phyloP scores from a whole-genome alignment of 164 flowering plant species.

The Annona cherimola region DNA sequence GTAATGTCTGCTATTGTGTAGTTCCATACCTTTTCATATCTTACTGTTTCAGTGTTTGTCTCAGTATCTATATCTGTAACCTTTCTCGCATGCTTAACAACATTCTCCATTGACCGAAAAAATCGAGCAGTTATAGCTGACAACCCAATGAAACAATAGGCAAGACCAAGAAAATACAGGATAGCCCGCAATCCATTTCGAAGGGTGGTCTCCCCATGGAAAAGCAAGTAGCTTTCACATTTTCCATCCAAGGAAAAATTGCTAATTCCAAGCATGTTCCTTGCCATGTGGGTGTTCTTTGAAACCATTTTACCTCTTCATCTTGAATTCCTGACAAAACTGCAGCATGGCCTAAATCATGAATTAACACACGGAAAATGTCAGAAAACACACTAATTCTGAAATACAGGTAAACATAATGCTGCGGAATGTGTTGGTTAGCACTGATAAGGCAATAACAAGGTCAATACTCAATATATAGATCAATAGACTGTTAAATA shows the following conservation, averaged over 20 bases:
- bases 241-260: conserved; percentile 24
- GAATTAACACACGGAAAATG: neutral
- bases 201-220: conserved; percentile 45
- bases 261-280: conserved; percentile 14
- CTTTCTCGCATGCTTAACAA: conserved; percentile 73
- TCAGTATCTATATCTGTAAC: conserved; percentile 65
- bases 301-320: conserved; percentile 21
- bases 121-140: conserved; percentile 82
- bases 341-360: conserved; percentile 10
- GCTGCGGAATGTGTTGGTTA: too few relatives aligned
- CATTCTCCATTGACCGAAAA: conserved; percentile 88
- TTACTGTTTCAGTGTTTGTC: conserved; percentile 38
- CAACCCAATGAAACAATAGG: conserved; percentile 79
- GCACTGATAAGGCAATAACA: too few relatives aligned
- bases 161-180: conserved; percentile 66
- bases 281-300: conserved; percentile 9
- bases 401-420: too few relatives aligned
- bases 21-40: conserved; percentile 79
- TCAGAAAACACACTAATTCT: neutral
- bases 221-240: conserved; percentile 64
- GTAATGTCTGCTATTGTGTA: conserved; percentile 82
- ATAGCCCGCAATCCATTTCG: conserved; percentile 48
- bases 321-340: neutral
- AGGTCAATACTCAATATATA: too few relatives aligned
- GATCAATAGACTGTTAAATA: too few relatives aligned